phyloP scores from a whole-genome alignment of 805 yeast genomes.

The Diddensiella santjacobensis region DNA sequence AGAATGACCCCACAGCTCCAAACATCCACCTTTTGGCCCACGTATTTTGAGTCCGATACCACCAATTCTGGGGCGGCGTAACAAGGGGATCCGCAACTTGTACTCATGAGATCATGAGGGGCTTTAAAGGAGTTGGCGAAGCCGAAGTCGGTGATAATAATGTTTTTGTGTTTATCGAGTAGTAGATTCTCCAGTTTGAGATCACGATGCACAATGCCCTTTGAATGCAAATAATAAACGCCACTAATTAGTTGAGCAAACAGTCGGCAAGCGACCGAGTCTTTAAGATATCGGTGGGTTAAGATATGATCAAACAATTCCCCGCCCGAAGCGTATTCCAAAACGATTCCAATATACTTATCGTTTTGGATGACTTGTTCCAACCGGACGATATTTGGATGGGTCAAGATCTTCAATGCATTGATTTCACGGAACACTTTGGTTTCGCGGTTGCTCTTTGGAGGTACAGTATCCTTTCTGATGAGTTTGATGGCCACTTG shows the following conservation, averaged over 20 bases:
- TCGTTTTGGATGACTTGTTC: constrained; percentile 94
- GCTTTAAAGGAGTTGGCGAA: constrained; percentile 78
- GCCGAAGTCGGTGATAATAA: constrained; percentile 87
- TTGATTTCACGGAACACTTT: constrained; percentile 92
- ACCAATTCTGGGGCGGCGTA: constrained; percentile 98
- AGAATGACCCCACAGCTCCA: constrained; percentile 97
- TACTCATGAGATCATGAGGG: constrained; percentile 72
- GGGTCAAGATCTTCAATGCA: constrained; percentile 71
- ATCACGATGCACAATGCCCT: constrained; percentile 77
- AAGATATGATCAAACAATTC: constrained; percentile 91
- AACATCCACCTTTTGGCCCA: constrained; percentile 89
- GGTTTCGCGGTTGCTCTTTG: constrained; percentile 78
- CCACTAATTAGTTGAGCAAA: constrained; percentile 94
- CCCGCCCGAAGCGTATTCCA: constrained; percentile 97
- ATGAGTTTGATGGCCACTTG: constrained; percentile 84
- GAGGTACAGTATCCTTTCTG: constrained; percentile 81
- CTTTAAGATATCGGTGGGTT: constrained; percentile 81
- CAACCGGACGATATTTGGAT: constrained; percentile 87
- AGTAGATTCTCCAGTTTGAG: constrained; percentile 69
- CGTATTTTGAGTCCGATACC: constrained; percentile 78
- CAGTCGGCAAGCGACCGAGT: constrained; percentile 75
- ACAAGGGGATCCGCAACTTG: constrained; percentile 96
- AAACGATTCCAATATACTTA: constrained; percentile 90
- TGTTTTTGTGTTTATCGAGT: constrained; percentile 80
- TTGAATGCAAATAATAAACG: constrained; percentile 81